These are phyloP conservation scores for Quercus phellos DNA, from an alignment of 331 rosid genomes.

Conservation along the genomic window DNA sequence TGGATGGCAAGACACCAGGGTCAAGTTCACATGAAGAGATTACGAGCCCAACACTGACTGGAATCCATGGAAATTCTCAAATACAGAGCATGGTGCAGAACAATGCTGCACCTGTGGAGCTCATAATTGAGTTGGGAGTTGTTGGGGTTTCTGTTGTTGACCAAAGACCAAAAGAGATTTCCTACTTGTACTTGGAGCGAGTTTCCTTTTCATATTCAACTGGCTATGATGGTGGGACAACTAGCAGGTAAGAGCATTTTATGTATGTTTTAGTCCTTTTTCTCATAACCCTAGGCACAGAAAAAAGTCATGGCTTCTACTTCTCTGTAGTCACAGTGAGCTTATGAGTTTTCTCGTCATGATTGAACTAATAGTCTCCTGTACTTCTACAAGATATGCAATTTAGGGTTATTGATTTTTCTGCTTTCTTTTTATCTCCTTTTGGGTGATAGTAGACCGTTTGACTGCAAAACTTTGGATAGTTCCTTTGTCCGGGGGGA, in stretches of 20 bases:
- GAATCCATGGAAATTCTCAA: conserved; percentile 38
- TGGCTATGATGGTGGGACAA: conserved; percentile 93
- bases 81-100: conserved; percentile 43
- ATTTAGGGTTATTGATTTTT: neutral
- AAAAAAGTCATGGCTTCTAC: neutral
- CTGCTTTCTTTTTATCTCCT: neutral
- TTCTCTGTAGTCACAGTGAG: neutral
- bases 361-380: neutral
- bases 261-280: neutral
- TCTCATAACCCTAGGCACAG: neutral
- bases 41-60: conserved; percentile 32
- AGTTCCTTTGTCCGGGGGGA: neutral
- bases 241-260: conserved; percentile 59
- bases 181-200: conserved; percentile 81
- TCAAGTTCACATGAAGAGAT: conserved; percentile 47
- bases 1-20: conserved; percentile 25
- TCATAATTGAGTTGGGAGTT: conserved; percentile 76
- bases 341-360: neutral
- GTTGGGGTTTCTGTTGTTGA: conserved; percentile 83
- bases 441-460: neutral
- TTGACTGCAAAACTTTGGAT: neutral
- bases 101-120: conserved; percentile 65
- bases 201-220: conserved; percentile 66
- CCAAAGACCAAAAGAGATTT: conserved; percentile 84
- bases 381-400: neutral